Evolutionary conservation across 1,284 basidiomycete genomes (phyloP).

Genomic region (Microbotryomycetes sp.): DNA sequence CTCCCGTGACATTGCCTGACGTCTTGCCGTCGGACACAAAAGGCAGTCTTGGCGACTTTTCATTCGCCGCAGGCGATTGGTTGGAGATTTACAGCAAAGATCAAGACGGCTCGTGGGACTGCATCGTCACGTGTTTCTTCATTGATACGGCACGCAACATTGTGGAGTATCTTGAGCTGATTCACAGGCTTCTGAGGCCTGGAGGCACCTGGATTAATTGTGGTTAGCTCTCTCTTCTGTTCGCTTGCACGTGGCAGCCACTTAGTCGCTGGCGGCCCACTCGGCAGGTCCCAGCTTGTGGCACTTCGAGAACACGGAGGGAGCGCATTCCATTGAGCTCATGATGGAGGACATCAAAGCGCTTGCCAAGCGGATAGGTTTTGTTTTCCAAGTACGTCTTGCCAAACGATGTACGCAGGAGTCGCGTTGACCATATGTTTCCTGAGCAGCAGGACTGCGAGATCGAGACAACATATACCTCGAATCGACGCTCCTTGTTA

Average conservation of each 20-base stretch:
- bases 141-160: slow-evolving; percentile 93
- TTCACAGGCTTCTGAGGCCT: slow-evolving; percentile 67
- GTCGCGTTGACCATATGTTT: neutral
- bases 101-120: slow-evolving; percentile 61
- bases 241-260: neutral
- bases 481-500: slow-evolving; percentile 75
- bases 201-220: slow-evolving; percentile 89
- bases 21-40: slow-evolving; percentile 56
- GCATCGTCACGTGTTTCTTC: slow-evolving; percentile 92
- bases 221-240: slow-evolving; percentile 45
- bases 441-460: slow-evolving; percentile 63
- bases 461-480: slow-evolving; percentile 80
- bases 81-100: slow-evolving; percentile 72
- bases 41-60: slow-evolving; percentile 54
- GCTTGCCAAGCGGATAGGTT: slow-evolving; percentile 68
- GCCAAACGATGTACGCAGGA: slow-evolving; percentile 14
- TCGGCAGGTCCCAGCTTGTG: slow-evolving; percentile 76
- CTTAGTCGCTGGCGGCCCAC: slow-evolving; percentile 24
- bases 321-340: slow-evolving; percentile 72
- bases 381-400: slow-evolving; percentile 62
- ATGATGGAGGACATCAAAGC: slow-evolving; percentile 78
- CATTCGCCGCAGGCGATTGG: slow-evolving; percentile 85
- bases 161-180: slow-evolving; percentile 76
- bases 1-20: slow-evolving; percentile 67
- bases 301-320: slow-evolving; percentile 87